Evolutionary conservation across 2,329 filamentous ascomycete genomes (phyloP), one percentile per base, ranked within the genome.

Genomic region (Penicillium glabrum): DNA sequence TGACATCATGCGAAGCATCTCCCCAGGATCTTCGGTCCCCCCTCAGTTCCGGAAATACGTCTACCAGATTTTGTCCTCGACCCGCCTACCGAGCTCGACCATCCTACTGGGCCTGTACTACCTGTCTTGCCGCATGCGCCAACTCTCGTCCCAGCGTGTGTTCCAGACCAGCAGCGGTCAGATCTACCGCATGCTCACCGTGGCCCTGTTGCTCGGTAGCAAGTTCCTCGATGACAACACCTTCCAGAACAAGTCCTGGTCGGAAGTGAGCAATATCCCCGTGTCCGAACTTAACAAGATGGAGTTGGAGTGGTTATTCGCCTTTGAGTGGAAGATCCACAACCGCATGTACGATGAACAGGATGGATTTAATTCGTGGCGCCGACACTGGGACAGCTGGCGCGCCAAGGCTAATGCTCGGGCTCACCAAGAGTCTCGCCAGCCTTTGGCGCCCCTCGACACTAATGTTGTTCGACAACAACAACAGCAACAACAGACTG

Each of bases 151-250:
- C 24, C 76, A 78, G 54, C 78, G 75, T 14, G 79, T 83, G 37
- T 87, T 84, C 67, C 81, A 83, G 27, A 75, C 80, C 50, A 80
- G 79, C 41, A 84, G 80, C 53, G 89, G 88, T 44, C 88, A 95
- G 71, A 84, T 96, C 53, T 96, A 93, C 82, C 89, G 91, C 59
- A 88, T 96, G 79, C 83, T 96, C 62, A 96, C 92, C 7, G 89
- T 93, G 37, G 86, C 89, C 8, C 80, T 97, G 56, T 83, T 97
- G 51, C 82, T 97, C 52, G 93, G 91, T 58, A 96, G 91, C 85
- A 97, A 97, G 79, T 97, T 96, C 69, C 81, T 96, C 64, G 93
- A 97, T 69, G 93, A 96, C 81, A 96, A 96, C 77, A 97, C 93
- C 6, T 97, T 97, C 77, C 93, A 96, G 82, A 97, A 96, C 78